Base-by-base conservation (phyloP, 371 early-diverging fungal genomes). In the Mortierella sp. region DNA sequence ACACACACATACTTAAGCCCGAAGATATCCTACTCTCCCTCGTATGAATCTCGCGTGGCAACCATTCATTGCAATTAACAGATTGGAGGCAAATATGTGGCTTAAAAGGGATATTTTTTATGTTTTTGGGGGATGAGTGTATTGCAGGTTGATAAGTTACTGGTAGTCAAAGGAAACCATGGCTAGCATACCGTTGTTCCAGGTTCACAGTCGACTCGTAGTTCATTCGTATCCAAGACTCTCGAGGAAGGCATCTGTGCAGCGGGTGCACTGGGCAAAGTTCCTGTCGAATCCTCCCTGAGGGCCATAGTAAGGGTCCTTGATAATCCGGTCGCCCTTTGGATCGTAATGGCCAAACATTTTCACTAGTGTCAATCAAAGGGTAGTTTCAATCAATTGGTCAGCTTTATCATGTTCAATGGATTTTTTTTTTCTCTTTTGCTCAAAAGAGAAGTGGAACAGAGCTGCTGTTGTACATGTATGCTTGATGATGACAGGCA, bases 311-410 rank as follows among this genome's bases (percentile, higher is more conserved):
- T 98, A 98, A 55, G 98, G 99, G 77, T 96, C 96, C 68, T 91
- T 89, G 76, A 96, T 97, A 29, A 97, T 95, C 18, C 86, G 87
- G 49, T 96, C 95, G 0, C 94, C 95, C 74, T 93, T 76, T 11
- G 95, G 93, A 83, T 96, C 97, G 80, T 92, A 97, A 27, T 95
- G 93, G n/a, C 99, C 99, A 94, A 98, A 97, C 83, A 98, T 83
- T 75, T 92, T 89, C 6, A 96, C 91, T 84, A 65, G 16, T 24
- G 7, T 32, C 4, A 46, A 29, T 18, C 24, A 41, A 7, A 48
- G 35, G 11, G 43, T 8, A 16, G 35, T 29, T 63, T 16, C 14
- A 16, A 16, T 60, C 16, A 60, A 29, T 29, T 18, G 51, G 4
- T 51, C 5, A 51, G 51, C 51, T 51, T 51, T 18, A 5, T 51